Conservation (phyloP, 148 eudicot genomes). For the Polygonum maritimum region DNA sequence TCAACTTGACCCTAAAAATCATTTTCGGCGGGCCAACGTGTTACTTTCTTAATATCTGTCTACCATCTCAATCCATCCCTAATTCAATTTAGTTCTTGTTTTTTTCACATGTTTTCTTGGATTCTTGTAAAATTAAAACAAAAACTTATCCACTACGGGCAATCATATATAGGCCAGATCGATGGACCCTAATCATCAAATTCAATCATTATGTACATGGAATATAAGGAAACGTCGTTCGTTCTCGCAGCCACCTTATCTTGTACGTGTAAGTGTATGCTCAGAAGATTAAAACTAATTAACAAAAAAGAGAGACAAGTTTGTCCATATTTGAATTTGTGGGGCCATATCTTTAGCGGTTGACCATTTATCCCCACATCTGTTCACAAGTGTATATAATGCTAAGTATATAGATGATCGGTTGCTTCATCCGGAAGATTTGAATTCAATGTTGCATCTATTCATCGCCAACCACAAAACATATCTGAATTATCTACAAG, state of each 20-base stretch:
- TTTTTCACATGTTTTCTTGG: not conserved
- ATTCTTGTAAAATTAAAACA: not conserved
- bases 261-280: not conserved
- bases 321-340: not conserved
- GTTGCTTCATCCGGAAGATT: not conserved
- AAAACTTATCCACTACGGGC: not conserved
- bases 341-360: not conserved
- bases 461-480: not conserved
- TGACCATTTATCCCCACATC: slow-evolving; percentile 1
- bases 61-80: too few relatives aligned
- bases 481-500: not conserved
- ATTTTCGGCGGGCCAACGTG: not conserved
- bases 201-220: not conserved
- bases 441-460: not conserved
- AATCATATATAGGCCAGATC: not conserved
- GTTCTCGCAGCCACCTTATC: not conserved
- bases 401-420: not conserved
- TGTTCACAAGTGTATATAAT: not conserved
- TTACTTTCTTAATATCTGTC: too few relatives aligned
- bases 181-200: not conserved
- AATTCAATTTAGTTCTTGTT: too few relatives aligned
- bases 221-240: not conserved
- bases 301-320: not conserved
- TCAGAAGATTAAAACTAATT: not conserved
- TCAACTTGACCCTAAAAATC: not conserved